These are phyloP conservation scores for Panellus pusillus DNA, from an alignment of 768 basidiomycete species.

Conservation along the genomic window DNA sequence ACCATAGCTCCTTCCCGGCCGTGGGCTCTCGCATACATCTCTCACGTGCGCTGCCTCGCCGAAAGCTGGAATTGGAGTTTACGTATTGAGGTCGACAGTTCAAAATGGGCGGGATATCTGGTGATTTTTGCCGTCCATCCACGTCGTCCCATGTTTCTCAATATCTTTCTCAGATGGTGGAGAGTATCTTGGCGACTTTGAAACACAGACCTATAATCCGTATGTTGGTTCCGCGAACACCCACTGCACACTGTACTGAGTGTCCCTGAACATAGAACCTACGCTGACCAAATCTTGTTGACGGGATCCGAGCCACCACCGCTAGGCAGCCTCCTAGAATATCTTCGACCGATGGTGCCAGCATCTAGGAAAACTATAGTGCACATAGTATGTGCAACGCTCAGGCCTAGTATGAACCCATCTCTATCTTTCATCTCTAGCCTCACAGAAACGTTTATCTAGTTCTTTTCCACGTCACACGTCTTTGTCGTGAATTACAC, in stretches of 20 bases:
- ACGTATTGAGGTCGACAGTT: not conserved
- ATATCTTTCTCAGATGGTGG: conserved; percentile 3
- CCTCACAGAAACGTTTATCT: not conserved
- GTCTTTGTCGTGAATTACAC: conserved; percentile 12
- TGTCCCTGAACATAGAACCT: not conserved
- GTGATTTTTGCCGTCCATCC: not conserved
- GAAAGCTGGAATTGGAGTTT: not conserved
- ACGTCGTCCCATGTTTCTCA: not conserved
- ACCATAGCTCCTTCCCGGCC: conserved; percentile 2
- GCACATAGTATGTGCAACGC: not conserved
- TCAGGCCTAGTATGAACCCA: conserved; percentile 1
- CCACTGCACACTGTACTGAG: not conserved
- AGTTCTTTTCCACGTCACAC: conserved; percentile 7
- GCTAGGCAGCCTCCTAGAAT: conserved; percentile 1
- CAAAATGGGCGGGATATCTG: not conserved
- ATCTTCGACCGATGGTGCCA: not conserved
- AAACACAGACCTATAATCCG: conserved; percentile 9
- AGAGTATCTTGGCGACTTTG: conserved; percentile 2
- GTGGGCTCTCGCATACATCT: conserved; percentile 15
- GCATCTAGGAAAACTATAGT: not conserved
- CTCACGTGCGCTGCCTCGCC: conserved; percentile 11
- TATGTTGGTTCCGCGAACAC: not conserved
- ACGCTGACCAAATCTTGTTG: conserved; percentile 12
- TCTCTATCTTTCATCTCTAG: not conserved
- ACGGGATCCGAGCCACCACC: not conserved